Evolutionary conservation across 768 basidiomycete genomes (phyloP), one percentile per base, ranked within the genome.

Genomic region (Fomitopsis pulvina): DNA sequence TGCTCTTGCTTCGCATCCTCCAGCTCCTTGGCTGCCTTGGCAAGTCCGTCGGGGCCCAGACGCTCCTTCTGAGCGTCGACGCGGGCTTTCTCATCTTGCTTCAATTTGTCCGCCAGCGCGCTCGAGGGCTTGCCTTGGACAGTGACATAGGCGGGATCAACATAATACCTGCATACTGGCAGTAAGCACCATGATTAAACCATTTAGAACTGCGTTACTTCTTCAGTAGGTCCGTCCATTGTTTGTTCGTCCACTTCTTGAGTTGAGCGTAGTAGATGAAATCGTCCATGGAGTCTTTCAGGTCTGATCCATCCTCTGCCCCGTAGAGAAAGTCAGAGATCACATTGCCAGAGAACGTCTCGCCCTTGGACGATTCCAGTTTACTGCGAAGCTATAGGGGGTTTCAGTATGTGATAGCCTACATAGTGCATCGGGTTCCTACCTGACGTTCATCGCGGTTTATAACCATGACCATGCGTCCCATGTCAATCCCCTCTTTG

Each of bases 311-410:
- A 64, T 94, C 82, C 55, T 77, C 72, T 20, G 81, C 74, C 18
- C 92, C 93, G 62, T 95, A 97, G 28, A 97, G 65, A 65, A 91
- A 87, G 69, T 98, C 89, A 29, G 71, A 73, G 57, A 95, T 89
- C 48, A 93, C 74, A 1, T 78, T 78, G 32, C 76, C 72, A 1
- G 83, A 82, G 60, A 94, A 89, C 1, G 82, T 78, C 54, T 92
- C 88, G 14, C 87, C 87, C 60, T 91, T 87, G 4, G 81, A 73
- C 22, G 86, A 85, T 67, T 95, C 92, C 16, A 94, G 67, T 64
- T 77, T 83, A 66, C 89, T 91, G 51, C 86, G 85, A 21, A 94
- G 71, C 88, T 92, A 53, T 16, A 37, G 29, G 50, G 5, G 25
- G 28, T 38, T 42, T 28, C 30, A 21, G n/a, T 28, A 42, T 14